phyloP scores from a whole-genome alignment of 805 yeast genomes.

The Grigorovia humatica region DNA sequence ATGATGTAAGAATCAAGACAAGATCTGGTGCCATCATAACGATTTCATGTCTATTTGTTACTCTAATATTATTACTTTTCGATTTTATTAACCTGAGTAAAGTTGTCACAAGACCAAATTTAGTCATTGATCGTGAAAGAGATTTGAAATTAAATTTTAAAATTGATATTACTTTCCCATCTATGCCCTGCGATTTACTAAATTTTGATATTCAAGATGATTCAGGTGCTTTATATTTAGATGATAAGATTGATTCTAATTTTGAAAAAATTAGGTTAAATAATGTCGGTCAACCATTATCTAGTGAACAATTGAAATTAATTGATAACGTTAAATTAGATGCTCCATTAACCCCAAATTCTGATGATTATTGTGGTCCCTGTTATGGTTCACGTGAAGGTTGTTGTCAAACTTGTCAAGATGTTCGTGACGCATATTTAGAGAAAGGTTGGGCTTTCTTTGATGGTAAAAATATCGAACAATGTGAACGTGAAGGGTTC shows the following conservation, averaged over 20 bases:
- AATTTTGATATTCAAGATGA: conserved; percentile 82
- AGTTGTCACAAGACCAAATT: conserved; percentile 63
- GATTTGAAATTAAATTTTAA: conserved; percentile 66
- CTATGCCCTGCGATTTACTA: conserved; percentile 74
- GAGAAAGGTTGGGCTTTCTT: conserved; percentile 75
- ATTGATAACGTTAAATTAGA: conserved; percentile 45
- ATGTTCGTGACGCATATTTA: conserved; percentile 72
- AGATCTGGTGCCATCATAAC: conserved; percentile 87
- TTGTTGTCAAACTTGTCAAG: conserved; percentile 82
- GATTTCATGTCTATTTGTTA: conserved; percentile 51
- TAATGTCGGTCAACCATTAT: conserved; percentile 42
- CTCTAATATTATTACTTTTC: conserved; percentile 50
- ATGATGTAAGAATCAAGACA: conserved; percentile 83
- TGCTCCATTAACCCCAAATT: conserved; percentile 71
- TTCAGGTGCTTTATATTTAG: conserved; percentile 69
- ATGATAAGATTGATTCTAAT: conserved; percentile 59
- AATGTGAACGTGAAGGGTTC: conserved; percentile 88
- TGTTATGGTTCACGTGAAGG: conserved; percentile 72
- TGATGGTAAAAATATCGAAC: conserved; percentile 80
- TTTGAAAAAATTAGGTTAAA: conserved; percentile 56
- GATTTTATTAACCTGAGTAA: conserved; percentile 70
- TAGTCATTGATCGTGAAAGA: conserved; percentile 79
- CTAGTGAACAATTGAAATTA: conserved; percentile 37
- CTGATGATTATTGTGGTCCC: conserved; percentile 60
- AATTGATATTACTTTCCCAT: conserved; percentile 73